Evolutionary conservation across 2,329 filamentous ascomycete species (phyloP), one percentile per base, ranked within the genome.

Genomic region (Rosellinia necatrix): DNA sequence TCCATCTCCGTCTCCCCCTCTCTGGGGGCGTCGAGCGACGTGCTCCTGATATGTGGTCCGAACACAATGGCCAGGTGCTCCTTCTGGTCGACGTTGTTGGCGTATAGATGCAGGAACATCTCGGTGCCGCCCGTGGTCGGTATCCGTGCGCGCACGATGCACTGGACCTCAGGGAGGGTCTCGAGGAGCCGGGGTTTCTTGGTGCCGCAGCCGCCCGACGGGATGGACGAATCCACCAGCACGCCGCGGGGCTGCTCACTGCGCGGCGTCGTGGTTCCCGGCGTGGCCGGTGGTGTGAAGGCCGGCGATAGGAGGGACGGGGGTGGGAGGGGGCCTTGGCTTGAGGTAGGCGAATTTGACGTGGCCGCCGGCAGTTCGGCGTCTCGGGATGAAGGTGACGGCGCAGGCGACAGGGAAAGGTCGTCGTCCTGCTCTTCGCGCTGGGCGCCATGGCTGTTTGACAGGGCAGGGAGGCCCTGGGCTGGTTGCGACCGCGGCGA

Each of bases 51-150:
- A 43, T 87, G 81, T 56, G 88, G 87, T 2, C 94, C 94, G 73
- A 99, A 99, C 0, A 99, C 94, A 69, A 99, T 97, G 15, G 94
- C 94, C 48, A 99, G 77, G 71, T 99, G 94, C 70, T 99, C 94
- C 74, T 99, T 99, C 63, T 88, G 90, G 73, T 99, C 94, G 6
- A 91, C 85, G 66, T 90, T 90, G 74, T 99, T 99, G 61, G 87
- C 87, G 76, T 99, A 99, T 0, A 97, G 79, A 70, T 99, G 93
- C 48, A 99, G 76, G 74, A 96, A 99, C 92, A 99, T 97, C 74
- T 99, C 92, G 9, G 92, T 90, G 3, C 93, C 93, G 0, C 83
- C 86, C 2, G 91, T 93, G 1, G 93, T 97, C 0, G 94, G 94
- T 66, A 99, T 99, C 51, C 94, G 88, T 15, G 94, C 94, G 64